A percentile compares a stretch with the other conserved stretches of the same genome.
These are phyloP conservation scores for Acaromyces ingoldii DNA, from an alignment of 1,284 basidiomycete species.

Conservation along the genomic window DNA sequence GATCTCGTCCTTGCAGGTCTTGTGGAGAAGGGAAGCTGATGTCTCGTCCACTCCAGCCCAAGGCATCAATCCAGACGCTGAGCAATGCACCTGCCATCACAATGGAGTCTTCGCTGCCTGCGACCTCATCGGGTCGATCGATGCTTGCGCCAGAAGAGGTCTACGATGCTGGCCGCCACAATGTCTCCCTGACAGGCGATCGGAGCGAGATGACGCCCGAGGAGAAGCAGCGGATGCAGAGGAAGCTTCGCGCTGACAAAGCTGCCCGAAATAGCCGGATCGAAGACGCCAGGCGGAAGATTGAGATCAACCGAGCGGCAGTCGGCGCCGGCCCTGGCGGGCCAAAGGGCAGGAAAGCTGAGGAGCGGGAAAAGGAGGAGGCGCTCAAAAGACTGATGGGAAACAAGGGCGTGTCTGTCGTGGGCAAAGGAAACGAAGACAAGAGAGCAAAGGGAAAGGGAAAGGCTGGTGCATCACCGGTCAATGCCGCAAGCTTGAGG, in stretches of 20 bases:
- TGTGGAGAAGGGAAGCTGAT: neutral
- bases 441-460: no score
- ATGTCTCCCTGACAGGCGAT: conserved; percentile 40
- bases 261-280: conserved; percentile 69
- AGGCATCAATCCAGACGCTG: conserved; percentile 78
- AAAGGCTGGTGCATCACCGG: no score
- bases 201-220: conserved; percentile 76
- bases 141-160: conserved; percentile 94
- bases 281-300: conserved; percentile 60
- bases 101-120: conserved; percentile 85
- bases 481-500: no score
- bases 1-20: no score
- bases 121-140: conserved; percentile 66
- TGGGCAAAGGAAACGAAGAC: conserved; percentile 34
- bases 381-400: conserved; percentile 46
- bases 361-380: conserved; percentile 39
- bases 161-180: conserved; percentile 46
- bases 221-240: conserved; percentile 63
- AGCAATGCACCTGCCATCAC: conserved; percentile 78
- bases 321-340: neutral
- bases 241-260: conserved; percentile 57
- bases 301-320: conserved; percentile 60
- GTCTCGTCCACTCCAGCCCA: conserved; percentile 62
- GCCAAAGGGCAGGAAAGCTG: neutral
- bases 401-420: conserved; percentile 40